Evolutionary conservation across 257 asterid species (phyloP).

Genomic region (Solanum verrucosum): DNA sequence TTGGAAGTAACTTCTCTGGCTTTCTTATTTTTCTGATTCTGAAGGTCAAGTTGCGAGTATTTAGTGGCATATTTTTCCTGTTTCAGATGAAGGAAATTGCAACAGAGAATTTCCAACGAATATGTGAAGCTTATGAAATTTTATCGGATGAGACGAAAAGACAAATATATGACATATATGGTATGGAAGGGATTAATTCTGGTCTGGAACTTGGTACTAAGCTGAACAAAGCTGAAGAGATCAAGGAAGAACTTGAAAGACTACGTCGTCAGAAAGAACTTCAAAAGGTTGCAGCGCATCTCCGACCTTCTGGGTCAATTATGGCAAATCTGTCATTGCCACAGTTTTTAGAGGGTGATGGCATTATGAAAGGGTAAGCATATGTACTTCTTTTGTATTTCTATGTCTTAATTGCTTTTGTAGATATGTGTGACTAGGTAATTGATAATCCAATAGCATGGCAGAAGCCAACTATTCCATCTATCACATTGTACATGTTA

Average conservation of each 20-base stretch:
- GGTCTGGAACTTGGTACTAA: conserved; percentile 92
- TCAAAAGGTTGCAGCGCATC: conserved; percentile 48
- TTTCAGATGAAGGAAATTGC: conserved; percentile 93
- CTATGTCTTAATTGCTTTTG: conserved; percentile 5
- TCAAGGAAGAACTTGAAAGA: conserved; percentile 91
- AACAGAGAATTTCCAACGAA: conserved; percentile 91
- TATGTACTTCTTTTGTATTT: background rate
- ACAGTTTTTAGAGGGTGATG: conserved; percentile 64
- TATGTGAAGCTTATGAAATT: conserved; percentile 95
- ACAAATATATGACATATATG: conserved; percentile 83
- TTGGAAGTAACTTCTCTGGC: background rate
- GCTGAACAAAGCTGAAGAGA: conserved; percentile 70
- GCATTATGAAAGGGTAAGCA: conserved; percentile 83
- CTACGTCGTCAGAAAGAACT: conserved; percentile 58
- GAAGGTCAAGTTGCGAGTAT: background rate
- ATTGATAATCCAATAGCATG: background rate
- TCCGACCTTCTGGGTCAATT: conserved; percentile 73
- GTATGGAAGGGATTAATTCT: conserved; percentile 91
- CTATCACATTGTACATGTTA: background rate
- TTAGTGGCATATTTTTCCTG: conserved; percentile 2
- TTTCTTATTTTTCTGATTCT: background rate
- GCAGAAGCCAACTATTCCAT: background rate
- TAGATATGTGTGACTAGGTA: background rate
- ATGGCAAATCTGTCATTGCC: conserved; percentile 80
- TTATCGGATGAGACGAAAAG: conserved; percentile 71